Evolutionary conservation across 768 basidiomycete genomes (phyloP).

Genomic region (Suillus cothurnatus): DNA sequence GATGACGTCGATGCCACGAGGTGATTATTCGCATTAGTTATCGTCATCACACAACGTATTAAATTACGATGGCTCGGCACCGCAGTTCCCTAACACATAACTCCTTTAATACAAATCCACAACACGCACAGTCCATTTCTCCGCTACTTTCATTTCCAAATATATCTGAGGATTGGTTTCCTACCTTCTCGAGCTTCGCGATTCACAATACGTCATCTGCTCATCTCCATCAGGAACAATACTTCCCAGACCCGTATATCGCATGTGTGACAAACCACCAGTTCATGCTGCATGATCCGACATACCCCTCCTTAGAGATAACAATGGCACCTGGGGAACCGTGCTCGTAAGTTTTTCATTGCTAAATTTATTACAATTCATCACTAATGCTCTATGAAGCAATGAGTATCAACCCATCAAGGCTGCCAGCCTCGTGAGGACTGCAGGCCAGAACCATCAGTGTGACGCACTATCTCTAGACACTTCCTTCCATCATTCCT

Average conservation of each 20-base stretch:
- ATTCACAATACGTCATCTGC: not conserved
- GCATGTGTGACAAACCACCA: not conserved
- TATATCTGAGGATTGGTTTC: not conserved
- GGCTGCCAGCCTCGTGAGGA: not conserved
- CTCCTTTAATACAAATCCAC: not conserved
- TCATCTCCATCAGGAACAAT: not conserved
- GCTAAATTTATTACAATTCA: not conserved
- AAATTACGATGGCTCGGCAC: not conserved
- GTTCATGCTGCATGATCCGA: not conserved
- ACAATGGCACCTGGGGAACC: not conserved
- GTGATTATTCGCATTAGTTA: not conserved
- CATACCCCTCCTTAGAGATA: not conserved
- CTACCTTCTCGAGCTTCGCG: not conserved
- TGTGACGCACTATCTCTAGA: not conserved
- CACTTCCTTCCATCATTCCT: not conserved
- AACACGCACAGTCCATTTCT: not conserved
- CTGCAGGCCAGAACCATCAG: not conserved
- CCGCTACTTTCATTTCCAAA: conserved; percentile 2
- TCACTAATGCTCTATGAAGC: not conserved
- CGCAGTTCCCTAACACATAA: not conserved
- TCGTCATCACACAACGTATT: conserved; percentile 1
- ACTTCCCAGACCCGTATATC: not conserved
- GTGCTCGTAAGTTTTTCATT: not conserved
- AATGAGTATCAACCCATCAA: not conserved
- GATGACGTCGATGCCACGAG: not conserved